A percentile compares a stretch with the other conserved stretches of the same genome.
These are phyloP conservation scores for Venturiaceae sp. DNA, from an alignment of 2,329 filamentous ascomycete genomes.

Conservation along the genomic window DNA sequence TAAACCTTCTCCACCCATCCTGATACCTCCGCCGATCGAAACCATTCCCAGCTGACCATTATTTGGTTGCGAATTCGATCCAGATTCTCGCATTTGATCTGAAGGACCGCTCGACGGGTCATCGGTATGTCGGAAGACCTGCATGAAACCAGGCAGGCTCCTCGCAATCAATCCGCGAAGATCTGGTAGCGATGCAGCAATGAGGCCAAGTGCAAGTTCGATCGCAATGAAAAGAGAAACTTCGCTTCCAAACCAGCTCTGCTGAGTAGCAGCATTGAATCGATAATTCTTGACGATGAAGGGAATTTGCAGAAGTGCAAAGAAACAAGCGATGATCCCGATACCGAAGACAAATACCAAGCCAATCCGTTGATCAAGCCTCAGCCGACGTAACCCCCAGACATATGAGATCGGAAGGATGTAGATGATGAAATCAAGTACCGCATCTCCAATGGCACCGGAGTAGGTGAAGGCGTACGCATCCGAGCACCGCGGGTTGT, in stretches of 20 bases:
- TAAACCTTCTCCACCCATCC: background rate
- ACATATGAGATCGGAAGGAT: constrained; percentile 6
- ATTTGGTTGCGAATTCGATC: background rate
- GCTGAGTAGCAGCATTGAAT: background rate
- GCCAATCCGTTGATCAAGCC: constrained; percentile 5
- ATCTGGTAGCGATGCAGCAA: constrained; percentile 5
- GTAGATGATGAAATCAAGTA: constrained; percentile 6
- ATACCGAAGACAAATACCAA: constrained; percentile 7
- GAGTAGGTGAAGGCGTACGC: constrained; percentile 8
- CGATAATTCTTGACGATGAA: constrained; percentile 9
- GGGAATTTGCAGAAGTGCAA: constrained; percentile 7
- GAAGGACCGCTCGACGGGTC: background rate
- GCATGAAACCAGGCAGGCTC: constrained; percentile 7
- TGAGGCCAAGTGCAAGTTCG: constrained; percentile 5
- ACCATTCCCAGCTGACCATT: background rate
- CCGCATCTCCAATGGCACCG: constrained; percentile 7
- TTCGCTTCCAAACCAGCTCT: constrained; percentile 7
- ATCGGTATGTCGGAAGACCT: constrained; percentile 1
- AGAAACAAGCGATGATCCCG: constrained; percentile 5
- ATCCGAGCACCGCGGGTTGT: constrained; percentile 4
- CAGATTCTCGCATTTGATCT: background rate
- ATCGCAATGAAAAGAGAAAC: constrained; percentile 6
- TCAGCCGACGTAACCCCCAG: constrained; percentile 1
- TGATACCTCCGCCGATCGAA: background rate
- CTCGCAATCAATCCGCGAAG: constrained; percentile 5